These are phyloP conservation scores for Lindgomyces ingoldianus DNA, from an alignment of 495 filamentous ascomycete genomes.

Conservation along the genomic window DNA sequence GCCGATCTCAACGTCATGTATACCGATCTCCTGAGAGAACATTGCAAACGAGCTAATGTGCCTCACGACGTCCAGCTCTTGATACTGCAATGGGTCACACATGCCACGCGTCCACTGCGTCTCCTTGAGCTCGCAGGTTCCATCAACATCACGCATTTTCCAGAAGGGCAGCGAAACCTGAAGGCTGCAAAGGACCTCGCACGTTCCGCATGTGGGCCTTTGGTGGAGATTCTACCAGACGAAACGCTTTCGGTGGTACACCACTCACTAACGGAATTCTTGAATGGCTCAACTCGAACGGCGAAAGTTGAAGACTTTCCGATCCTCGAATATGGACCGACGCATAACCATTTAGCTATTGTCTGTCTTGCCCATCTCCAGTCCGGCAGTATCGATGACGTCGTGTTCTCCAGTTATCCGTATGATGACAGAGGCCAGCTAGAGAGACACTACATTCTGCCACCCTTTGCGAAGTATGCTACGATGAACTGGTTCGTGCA, in stretches of 20 bases:
- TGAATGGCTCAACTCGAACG: constrained; percentile 37
- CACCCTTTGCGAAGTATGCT: constrained; percentile 44
- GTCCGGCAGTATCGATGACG: not conserved
- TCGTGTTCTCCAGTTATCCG: not conserved
- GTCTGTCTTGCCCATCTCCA: not conserved
- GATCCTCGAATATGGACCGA: constrained; percentile 36
- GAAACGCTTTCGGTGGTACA: constrained; percentile 55
- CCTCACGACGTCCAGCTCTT: constrained; percentile 48
- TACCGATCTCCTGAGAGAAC: constrained; percentile 47
- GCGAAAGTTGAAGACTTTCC: constrained; percentile 32
- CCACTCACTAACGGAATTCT: constrained; percentile 59
- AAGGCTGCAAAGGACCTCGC: constrained; percentile 42
- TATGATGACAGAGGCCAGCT: not conserved
- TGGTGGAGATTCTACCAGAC: constrained; percentile 54
- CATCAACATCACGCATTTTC: constrained; percentile 15
- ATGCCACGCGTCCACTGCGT: constrained; percentile 54
- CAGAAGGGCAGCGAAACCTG: constrained; percentile 19
- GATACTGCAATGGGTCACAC: constrained; percentile 53
- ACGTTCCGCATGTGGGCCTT: constrained; percentile 50
- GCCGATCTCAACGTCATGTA: constrained; percentile 52
- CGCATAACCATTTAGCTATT: constrained; percentile 39
- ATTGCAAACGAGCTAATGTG: constrained; percentile 44
- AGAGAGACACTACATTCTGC: constrained; percentile 1
- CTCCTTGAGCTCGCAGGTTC: constrained; percentile 53
- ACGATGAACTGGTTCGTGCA: constrained; percentile 39